These are phyloP conservation scores for Jatropha podagrica DNA, from an alignment of 441 rosid species.

Conservation along the genomic window DNA sequence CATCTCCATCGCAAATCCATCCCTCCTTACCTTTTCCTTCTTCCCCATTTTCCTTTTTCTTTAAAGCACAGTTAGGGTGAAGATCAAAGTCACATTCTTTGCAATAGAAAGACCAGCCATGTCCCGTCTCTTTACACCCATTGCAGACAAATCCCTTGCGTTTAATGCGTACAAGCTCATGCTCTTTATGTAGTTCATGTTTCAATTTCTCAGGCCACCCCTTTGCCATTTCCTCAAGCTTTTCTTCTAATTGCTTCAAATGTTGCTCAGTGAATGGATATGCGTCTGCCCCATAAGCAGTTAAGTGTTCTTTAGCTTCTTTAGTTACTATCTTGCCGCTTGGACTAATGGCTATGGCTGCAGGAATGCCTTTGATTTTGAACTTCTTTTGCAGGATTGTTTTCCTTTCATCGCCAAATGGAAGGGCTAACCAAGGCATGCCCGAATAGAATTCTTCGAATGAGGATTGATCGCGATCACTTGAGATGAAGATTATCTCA, in stretches of 20 bases:
- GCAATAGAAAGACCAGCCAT: slow-evolving; percentile 26
- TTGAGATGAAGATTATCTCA: slow-evolving; percentile 40
- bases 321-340: slow-evolving; percentile 25
- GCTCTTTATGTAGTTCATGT: slow-evolving; percentile 28
- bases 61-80: slow-evolving; percentile 31
- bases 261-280: slow-evolving; percentile 38
- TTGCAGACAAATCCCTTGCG: slow-evolving; percentile 20
- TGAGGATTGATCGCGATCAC: slow-evolving; percentile 39
- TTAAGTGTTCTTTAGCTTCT: slow-evolving; percentile 21
- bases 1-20: slow-evolving; percentile 28
- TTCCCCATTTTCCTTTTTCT: slow-evolving; percentile 6
- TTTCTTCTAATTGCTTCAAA: slow-evolving; percentile 22
- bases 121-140: slow-evolving; percentile 24
- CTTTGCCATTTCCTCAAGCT: slow-evolving; percentile 27
- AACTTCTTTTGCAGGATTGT: slow-evolving; percentile 23
- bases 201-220: slow-evolving; percentile 37
- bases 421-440: slow-evolving; percentile 49
- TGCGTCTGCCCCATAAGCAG: slow-evolving; percentile 31
- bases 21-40: slow-evolving; percentile 13
- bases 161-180: slow-evolving; percentile 25
- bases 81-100: slow-evolving; percentile 30
- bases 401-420: slow-evolving; percentile 33
- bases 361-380: slow-evolving; percentile 33
- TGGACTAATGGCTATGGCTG: slow-evolving; percentile 35
- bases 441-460: slow-evolving; percentile 32